A percentile compares a stretch with the other conserved stretches of the same genome.
Evolutionary conservation across 139 green algal species (phyloP).

Genomic region (Chlamydomonas sp.): DNA sequence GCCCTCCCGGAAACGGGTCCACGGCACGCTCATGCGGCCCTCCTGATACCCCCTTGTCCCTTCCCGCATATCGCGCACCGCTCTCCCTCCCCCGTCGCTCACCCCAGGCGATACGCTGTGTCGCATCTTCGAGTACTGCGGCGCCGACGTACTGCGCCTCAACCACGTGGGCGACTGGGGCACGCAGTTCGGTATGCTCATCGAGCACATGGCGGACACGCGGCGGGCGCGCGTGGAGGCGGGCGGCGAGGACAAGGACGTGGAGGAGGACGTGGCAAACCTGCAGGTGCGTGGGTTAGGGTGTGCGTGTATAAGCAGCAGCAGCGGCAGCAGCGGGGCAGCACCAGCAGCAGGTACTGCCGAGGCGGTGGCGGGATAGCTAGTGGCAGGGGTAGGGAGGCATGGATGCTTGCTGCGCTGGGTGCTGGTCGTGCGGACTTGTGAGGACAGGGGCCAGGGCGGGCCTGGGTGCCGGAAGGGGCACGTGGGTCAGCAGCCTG

Average conservation of each 20-base stretch:
- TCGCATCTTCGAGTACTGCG: conserved; percentile 88
- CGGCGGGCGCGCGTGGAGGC: conserved; percentile 53
- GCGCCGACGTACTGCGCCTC: conserved; percentile 88
- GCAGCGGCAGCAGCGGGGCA: too few species aligned
- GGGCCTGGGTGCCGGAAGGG: too few species aligned
- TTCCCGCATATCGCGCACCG: background rate
- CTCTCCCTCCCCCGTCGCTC: background rate
- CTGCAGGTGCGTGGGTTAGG: conserved; percentile 60
- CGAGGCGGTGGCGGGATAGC: too few species aligned
- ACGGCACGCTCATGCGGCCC: too few species aligned
- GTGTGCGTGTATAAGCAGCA: too few species aligned
- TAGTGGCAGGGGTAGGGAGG: background rate
- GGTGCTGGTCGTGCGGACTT: too few species aligned
- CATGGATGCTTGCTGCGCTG: too few species aligned
- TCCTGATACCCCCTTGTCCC: background rate
- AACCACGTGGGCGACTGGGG: conserved; percentile 99
- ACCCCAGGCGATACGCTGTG: conserved; percentile 66
- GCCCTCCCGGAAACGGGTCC: too few species aligned
- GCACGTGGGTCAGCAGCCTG: too few species aligned
- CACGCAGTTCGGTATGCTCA: conserved; percentile 99
- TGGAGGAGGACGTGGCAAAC: conserved; percentile 80
- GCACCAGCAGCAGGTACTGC: too few species aligned
- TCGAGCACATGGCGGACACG: conserved; percentile 85
- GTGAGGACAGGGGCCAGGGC: too few species aligned
- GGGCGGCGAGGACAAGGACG: conserved; percentile 63